Percentiles rank a stretch among this genome's conserved stretches.
phyloP scores from a whole-genome alignment of 2,329 filamentous ascomycete genomes.

The Nigrospora osmanthi region DNA sequence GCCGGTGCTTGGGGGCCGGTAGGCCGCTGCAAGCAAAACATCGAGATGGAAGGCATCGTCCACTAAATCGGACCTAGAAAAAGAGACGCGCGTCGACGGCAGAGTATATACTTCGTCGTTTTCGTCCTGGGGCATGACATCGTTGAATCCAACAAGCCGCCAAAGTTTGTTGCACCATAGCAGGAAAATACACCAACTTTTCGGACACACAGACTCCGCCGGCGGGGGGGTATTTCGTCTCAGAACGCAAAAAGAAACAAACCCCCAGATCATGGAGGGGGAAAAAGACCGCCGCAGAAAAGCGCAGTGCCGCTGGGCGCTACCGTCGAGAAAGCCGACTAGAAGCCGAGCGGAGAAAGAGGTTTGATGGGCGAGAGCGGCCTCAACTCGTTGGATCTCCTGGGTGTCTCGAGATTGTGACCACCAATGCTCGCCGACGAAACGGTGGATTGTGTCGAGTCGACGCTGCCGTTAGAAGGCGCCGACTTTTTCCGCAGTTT shows the following conservation, averaged over 20 bases:
- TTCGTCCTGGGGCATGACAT: no score
- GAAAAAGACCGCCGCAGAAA: no score
- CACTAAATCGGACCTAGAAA: no score
- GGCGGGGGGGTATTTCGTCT: not conserved
- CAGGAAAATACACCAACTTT: not conserved
- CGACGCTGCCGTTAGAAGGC: conserved; percentile 33
- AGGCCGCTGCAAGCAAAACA: no score
- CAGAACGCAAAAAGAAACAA: not conserved
- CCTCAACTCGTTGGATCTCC: conserved; percentile 35
- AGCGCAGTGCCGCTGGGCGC: no score
- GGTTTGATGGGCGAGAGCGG: conserved; percentile 61
- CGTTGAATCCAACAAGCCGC: no score
- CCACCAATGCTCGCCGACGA: conserved; percentile 37
- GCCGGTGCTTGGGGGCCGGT: no score
- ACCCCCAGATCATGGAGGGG: not conserved
- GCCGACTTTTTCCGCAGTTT: conserved; percentile 38
- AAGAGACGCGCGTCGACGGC: no score
- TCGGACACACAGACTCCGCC: not conserved
- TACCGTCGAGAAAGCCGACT: conserved; percentile 30
- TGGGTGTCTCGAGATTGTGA: conserved; percentile 29
- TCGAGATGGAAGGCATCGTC: no score
- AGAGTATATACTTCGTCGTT: no score
- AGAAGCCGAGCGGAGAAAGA: conserved; percentile 54
- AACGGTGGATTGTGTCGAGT: conserved; percentile 32
- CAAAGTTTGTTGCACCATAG: no score